Conservation (phyloP, 2,329 filamentous ascomycete genomes). For the Colletotrichum sansevieriae region DNA sequence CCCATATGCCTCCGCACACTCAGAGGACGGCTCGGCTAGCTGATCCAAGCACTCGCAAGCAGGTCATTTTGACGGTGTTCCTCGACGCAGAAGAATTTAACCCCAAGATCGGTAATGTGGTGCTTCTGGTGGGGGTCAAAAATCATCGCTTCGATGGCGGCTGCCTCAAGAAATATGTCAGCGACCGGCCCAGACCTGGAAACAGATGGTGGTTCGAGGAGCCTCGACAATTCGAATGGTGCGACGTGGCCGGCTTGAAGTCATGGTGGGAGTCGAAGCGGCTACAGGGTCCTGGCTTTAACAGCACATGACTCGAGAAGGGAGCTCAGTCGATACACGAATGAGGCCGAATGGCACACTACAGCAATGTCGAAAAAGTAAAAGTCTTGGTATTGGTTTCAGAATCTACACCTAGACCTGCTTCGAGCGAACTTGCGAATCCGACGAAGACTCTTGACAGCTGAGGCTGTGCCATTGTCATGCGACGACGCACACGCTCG, state of each 20-base stretch:
- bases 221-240: conserved; percentile 62
- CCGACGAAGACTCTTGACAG: not conserved
- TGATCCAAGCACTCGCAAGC: conserved; percentile 65
- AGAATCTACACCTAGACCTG: not conserved
- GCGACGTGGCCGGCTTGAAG: conserved; percentile 59
- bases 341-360: not conserved
- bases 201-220: conserved; percentile 66
- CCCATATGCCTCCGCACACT: conserved; percentile 61
- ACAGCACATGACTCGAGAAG: conserved; percentile 20
- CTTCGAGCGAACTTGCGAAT: conserved; percentile 1
- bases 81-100: conserved; percentile 64
- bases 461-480: conserved; percentile 7
- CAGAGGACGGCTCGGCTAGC: conserved; percentile 66
- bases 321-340: not conserved
- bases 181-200: conserved; percentile 51
- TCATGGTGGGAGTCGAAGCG: conserved; percentile 57
- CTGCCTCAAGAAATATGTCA: conserved; percentile 60
- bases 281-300: conserved; percentile 8
- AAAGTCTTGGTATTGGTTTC: conserved; percentile 25
- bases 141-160: conserved; percentile 68
- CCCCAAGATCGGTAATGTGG: conserved; percentile 61
- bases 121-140: conserved; percentile 68
- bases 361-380: not conserved
- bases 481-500: not conserved
- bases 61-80: conserved; percentile 67